These are phyloP conservation scores for Phascolomyces articulosus DNA, from an alignment of 371 early-diverging fungal genomes.

Conservation along the genomic window DNA sequence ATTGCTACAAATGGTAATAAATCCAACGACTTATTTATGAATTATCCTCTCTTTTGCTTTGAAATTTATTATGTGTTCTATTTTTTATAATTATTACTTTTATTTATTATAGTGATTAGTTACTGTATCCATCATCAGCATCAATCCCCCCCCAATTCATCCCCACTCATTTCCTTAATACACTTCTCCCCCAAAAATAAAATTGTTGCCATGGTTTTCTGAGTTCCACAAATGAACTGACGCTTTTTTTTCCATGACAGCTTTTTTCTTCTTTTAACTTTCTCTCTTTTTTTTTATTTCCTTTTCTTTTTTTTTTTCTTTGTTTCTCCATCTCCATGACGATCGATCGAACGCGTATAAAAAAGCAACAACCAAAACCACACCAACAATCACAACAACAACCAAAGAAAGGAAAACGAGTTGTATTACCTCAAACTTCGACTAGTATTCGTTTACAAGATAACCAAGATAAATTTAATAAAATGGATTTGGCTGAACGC, in stretches of 20 bases:
- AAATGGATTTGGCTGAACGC: background rate
- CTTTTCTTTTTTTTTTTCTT: background rate
- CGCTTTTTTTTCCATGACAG: constrained; percentile 7
- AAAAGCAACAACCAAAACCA: background rate
- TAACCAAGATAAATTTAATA: background rate
- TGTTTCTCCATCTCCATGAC: background rate
- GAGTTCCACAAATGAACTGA: constrained; percentile 5
- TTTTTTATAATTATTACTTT: no score
- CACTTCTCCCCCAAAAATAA: background rate
- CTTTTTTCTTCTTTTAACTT: constrained; percentile 7
- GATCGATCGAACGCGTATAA: background rate
- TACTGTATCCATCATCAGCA: background rate
- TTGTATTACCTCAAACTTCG: background rate
- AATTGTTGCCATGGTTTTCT: background rate
- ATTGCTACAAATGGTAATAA: constrained; percentile 10
- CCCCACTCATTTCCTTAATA: background rate
- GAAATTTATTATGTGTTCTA: background rate
- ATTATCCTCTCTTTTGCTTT: background rate
- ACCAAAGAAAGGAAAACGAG: constrained; percentile 4
- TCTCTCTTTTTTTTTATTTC: constrained; percentile 1
- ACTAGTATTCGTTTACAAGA: background rate
- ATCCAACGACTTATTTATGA: background rate
- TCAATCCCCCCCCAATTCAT: background rate
- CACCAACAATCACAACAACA: no score
- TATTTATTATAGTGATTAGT: background rate